These are phyloP conservation scores for Waitea zeae DNA, from an alignment of 1,284 basidiomycete species.

Conservation along the genomic window DNA sequence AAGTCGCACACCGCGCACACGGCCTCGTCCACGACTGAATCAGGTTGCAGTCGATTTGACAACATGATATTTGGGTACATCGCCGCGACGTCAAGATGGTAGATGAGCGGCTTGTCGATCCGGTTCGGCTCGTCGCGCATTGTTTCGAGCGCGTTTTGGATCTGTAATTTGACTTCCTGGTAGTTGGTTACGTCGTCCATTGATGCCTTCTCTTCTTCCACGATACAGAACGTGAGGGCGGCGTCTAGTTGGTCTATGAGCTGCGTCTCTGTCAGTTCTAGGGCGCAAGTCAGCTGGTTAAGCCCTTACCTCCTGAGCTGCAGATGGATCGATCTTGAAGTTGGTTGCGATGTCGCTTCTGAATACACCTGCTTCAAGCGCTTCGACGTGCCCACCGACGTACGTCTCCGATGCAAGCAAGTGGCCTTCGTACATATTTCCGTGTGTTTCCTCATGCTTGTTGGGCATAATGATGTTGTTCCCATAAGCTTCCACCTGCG, in stretches of 20 bases:
- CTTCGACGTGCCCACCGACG: conserved; percentile 98
- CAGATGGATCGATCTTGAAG: conserved; percentile 86
- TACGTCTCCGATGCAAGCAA: conserved; percentile 95
- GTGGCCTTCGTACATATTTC: conserved; percentile 92
- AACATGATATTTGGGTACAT: conserved; percentile 99
- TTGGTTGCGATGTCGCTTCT: conserved; percentile 90
- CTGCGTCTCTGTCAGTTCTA: conserved; percentile 21
- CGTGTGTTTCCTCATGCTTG: conserved; percentile 84
- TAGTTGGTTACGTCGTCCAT: conserved; percentile 90
- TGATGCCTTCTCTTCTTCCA: conserved; percentile 72
- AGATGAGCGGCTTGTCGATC: conserved; percentile 88
- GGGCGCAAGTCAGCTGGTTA: conserved; percentile 2
- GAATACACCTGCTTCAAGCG: conserved; percentile 96
- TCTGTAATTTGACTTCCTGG: conserved; percentile 77
- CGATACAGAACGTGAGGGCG: conserved; percentile 80
- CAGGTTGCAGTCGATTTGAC: conserved; percentile 95
- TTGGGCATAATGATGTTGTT: conserved; percentile 97
- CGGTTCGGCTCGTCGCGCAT: conserved; percentile 88
- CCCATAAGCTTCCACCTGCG: conserved; percentile 86
- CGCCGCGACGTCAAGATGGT: conserved; percentile 97
- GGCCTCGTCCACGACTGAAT: conserved; percentile 94
- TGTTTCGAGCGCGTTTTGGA: conserved; percentile 65
- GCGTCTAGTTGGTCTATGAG: conserved; percentile 90
- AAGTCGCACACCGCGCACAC: conserved; percentile 98
- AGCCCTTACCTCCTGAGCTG: conserved; percentile 60